Evolutionary conservation across 2,329 filamentous ascomycete genomes (phyloP).

Genomic region (Arachnopeziza araneosa): DNA sequence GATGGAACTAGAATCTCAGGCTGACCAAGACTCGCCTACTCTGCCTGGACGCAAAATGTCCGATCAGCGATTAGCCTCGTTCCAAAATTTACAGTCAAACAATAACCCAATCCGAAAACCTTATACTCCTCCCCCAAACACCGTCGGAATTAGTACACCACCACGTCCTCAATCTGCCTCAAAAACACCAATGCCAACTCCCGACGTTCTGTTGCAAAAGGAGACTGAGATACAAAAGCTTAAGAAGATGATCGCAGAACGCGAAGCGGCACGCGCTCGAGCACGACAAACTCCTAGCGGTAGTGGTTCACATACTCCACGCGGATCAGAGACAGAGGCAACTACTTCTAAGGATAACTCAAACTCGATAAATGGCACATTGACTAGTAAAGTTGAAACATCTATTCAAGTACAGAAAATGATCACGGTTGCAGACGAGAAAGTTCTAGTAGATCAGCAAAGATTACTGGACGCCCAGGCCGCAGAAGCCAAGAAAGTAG

Average conservation of each 20-base stretch:
- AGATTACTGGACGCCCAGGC: slow-evolving; percentile 24
- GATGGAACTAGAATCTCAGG: slow-evolving; percentile 56
- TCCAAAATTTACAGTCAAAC: slow-evolving; percentile 36
- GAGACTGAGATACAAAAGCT: slow-evolving; percentile 56
- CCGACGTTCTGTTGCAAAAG: slow-evolving; percentile 43
- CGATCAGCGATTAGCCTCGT: slow-evolving; percentile 17
- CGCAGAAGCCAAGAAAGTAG: slow-evolving; percentile 19
- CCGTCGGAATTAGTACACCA: slow-evolving; percentile 21
- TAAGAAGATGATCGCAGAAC: slow-evolving; percentile 37
- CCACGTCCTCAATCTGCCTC: slow-evolving; percentile 12
- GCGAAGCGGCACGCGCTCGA: slow-evolving; percentile 24
- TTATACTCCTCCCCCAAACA: slow-evolving; percentile 23
- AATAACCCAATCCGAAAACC: slow-evolving; percentile 12
- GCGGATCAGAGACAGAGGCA: slow-evolving; percentile 9
- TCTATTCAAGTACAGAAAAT: slow-evolving; percentile 26
- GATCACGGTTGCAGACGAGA: slow-evolving; percentile 16
- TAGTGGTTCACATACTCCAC: slow-evolving; percentile 27
- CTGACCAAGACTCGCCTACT: slow-evolving; percentile 38
- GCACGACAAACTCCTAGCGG: slow-evolving; percentile 25
- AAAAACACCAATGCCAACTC: slow-evolving; percentile 15
- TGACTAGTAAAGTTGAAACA: slow-evolving; percentile 20
- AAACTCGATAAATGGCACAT: slow-evolving; percentile 1
- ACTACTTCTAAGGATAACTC: slow-evolving; percentile 5
- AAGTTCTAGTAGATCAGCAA: slow-evolving; percentile 20
- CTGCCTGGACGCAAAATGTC: slow-evolving; percentile 17